Base-by-base conservation (phyloP, 495 filamentous ascomycete genomes). In the Pyrenula aspistea region DNA sequence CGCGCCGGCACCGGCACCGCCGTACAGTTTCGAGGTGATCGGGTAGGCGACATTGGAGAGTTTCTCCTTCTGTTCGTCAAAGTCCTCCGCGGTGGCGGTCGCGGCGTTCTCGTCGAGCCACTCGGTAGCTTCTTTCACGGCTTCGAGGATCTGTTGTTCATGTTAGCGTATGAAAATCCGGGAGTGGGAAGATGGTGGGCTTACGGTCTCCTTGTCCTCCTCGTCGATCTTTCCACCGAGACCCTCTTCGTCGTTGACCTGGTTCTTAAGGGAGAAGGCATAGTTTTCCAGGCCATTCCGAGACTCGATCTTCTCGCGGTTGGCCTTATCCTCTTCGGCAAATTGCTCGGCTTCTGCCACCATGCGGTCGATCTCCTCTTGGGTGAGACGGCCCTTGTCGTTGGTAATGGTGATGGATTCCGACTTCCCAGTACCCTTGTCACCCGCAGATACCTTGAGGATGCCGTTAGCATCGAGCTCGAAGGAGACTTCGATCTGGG, bases 51-150 rank as follows among this genome's bases (percentile, higher is more conserved):
- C 88, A 73, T 85, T 84, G 64, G 87, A 92, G 61, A 99, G 83
- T 79, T 96, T 95, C 86, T 99, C 92, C 81, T 92, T 95, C 78
- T 97, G 91, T 83, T 99, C 93, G 71, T 95, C 89, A 64, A 96
- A 96, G 77, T 97, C 93, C 78, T 97, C 94, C 55, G 84, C 77
- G 59, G 79, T 82, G 57, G 93, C 93, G 53, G 87, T 87, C 58
- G 82, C 81, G 60, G 83, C 91, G 76, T 96, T 93, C 83, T 96
- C 91, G 63, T 97, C 92, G 53, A 98, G 85, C 93, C 93, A 99
- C 67, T 96, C 94, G 60, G 84, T 85, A 56, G 91, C 79, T 77
- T 97, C 93, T 87, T 96, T 97, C 75, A 99, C 87, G 60, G 93
- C 93, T 56, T 95, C 89, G 61, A 96, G 75, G 63, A 97, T 87